phyloP scores from a whole-genome alignment of 1,139 yeast species.

The Geotrichum carabidarum region DNA sequence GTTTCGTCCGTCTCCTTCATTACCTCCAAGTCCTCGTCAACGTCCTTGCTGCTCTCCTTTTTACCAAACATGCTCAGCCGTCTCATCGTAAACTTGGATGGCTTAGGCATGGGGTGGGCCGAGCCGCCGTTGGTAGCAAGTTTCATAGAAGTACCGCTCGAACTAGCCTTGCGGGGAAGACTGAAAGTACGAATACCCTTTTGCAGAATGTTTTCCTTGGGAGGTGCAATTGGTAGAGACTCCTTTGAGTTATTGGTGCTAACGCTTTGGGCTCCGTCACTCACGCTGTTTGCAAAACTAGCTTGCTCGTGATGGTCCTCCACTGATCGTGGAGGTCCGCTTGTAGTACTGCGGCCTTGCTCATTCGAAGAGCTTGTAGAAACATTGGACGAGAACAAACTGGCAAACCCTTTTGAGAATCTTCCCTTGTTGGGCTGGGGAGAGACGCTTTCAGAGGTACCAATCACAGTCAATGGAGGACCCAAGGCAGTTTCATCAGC shows the following conservation, averaged over 20 bases:
- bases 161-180: conserved; percentile 14
- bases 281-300: conserved; percentile 9
- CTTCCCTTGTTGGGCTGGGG: conserved; percentile 14
- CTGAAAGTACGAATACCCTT: conserved; percentile 33
- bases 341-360: neutral
- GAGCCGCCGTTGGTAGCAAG: neutral
- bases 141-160: conserved; percentile 3
- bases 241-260: conserved; percentile 19
- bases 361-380: neutral
- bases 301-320: conserved; percentile 13
- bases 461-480: neutral
- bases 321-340: neutral
- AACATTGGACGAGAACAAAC: conserved; percentile 23
- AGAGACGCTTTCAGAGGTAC: conserved; percentile 1
- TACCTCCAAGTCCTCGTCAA: conserved; percentile 14
- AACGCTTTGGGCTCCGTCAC: conserved; percentile 14
- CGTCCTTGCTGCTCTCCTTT: conserved; percentile 12
- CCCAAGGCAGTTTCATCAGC: conserved; percentile 12
- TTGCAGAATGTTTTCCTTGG: conserved; percentile 28
- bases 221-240: conserved; percentile 13
- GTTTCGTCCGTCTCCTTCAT: neutral
- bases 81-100: conserved; percentile 16
- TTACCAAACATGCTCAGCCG: conserved; percentile 17
- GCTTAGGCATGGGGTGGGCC: neutral
- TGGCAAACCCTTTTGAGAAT: conserved; percentile 29